Evolutionary conservation across 495 filamentous ascomycete species (phyloP).

Genomic region (Evernia prunastri): DNA sequence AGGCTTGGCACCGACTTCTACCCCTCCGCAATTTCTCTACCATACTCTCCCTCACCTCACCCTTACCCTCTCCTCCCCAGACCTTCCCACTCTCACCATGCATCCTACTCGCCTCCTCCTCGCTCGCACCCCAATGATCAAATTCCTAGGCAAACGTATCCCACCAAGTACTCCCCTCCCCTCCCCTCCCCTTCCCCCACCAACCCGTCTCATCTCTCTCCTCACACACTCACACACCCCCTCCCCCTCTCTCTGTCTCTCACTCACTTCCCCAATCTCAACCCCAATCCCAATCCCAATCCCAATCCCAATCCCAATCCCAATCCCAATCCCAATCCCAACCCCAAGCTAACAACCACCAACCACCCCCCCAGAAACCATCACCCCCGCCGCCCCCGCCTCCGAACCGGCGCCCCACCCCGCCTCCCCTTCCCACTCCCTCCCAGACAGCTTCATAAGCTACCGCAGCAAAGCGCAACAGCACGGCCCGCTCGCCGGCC

Average conservation of each 20-base stretch:
- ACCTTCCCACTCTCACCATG: constrained; percentile 42
- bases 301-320: no score
- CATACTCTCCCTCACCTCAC: background rate
- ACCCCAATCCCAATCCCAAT: no score
- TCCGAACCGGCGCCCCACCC: constrained; percentile 46
- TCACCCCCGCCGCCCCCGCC: constrained; percentile 14
- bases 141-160: constrained; percentile 83
- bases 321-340: no score
- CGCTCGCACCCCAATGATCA: constrained; percentile 75
- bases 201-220: no score
- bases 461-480: constrained; percentile 92
- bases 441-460: constrained; percentile 73
- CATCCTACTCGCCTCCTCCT: constrained; percentile 60
- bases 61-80: background rate
- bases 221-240: no score
- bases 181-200: constrained; percentile 46
- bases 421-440: constrained; percentile 52
- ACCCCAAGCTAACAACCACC: constrained; percentile 35
- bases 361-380: constrained; percentile 6
- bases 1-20: background rate
- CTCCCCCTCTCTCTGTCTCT: no score
- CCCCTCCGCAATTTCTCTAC: no score
- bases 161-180: constrained; percentile 64
- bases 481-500: constrained; percentile 74
- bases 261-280: no score